Evolutionary conservation across 1,139 yeast genomes (phyloP).

Genomic region (Geotrichum aggregatum): DNA sequence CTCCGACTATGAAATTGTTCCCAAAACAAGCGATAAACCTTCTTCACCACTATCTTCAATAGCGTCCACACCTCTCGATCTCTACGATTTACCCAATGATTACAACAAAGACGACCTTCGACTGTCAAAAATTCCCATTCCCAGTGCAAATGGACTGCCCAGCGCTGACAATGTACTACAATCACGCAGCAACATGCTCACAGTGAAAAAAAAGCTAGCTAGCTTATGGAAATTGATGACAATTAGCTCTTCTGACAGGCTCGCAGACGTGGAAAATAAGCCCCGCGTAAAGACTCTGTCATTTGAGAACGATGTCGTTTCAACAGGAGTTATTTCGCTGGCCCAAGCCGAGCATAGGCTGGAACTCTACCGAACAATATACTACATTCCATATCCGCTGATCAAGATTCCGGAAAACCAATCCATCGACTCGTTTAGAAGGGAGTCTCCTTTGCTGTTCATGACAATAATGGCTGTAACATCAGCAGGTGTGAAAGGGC

Average conservation of each 20-base stretch:
- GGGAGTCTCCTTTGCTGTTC: slow-evolving; percentile 34
- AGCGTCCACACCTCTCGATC: too few relatives aligned
- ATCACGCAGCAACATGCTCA: slow-evolving; percentile 21
- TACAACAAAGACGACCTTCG: too few relatives aligned
- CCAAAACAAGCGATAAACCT: too few relatives aligned
- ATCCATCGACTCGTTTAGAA: slow-evolving; percentile 49
- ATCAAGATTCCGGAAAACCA: slow-evolving; percentile 48
- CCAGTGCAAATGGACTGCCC: background rate
- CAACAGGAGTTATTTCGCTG: slow-evolving; percentile 33
- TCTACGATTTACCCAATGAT: too few relatives aligned
- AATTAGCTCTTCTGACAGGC: slow-evolving; percentile 31
- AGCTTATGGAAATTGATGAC: slow-evolving; percentile 34
- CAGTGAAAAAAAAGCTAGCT: slow-evolving; percentile 33
- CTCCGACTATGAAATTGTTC: too few relatives aligned
- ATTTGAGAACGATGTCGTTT: slow-evolving; percentile 34
- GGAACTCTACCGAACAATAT: slow-evolving; percentile 28
- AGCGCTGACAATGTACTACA: background rate
- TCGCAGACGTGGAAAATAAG: slow-evolving; percentile 26
- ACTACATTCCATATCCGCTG: slow-evolving; percentile 46
- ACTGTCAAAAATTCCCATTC: too few relatives aligned
- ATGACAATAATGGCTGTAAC: slow-evolving; percentile 58
- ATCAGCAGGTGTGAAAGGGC: slow-evolving; percentile 28
- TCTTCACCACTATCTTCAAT: too few relatives aligned
- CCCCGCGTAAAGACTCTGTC: slow-evolving; percentile 25
- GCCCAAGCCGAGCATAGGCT: slow-evolving; percentile 36